Conservation (phyloP, 257 asterid species). For the Mentha longifolia region DNA sequence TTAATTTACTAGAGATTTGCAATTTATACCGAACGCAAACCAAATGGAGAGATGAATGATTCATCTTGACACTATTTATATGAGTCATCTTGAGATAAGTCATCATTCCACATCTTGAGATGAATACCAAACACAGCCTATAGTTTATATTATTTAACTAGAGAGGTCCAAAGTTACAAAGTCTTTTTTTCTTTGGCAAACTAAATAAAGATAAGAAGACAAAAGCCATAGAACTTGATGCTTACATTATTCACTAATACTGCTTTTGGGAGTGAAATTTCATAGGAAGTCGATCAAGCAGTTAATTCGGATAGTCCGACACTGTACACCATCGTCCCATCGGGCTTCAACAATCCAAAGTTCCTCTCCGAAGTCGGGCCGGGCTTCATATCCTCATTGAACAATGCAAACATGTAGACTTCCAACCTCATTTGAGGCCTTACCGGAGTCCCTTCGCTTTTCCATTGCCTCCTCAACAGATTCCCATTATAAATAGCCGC, state of each 20-base stretch:
- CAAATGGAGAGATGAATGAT: too few species aligned
- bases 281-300: conserved; percentile 35
- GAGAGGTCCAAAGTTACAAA: background rate
- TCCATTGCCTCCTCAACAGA: conserved; percentile 60
- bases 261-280: conserved; percentile 5
- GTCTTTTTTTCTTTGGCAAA: background rate
- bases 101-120: too few species aligned
- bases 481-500: conserved; percentile 73
- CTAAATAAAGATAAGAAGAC: background rate
- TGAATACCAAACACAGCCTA: too few species aligned
- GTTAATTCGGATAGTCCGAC: conserved; percentile 44
- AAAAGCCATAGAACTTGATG: background rate
- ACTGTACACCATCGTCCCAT: conserved; percentile 72
- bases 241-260: background rate
- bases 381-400: conserved; percentile 82
- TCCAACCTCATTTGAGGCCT: conserved; percentile 66
- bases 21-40: too few species aligned
- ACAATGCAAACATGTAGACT: conserved; percentile 69
- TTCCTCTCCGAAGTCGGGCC: conserved; percentile 82
- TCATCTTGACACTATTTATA: too few species aligned
- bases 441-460: conserved; percentile 73
- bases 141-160: background rate
- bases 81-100: too few species aligned
- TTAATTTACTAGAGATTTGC: too few species aligned
- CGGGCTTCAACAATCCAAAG: conserved; percentile 68